These are phyloP conservation scores for Chaetoceros muelleri DNA, from an alignment of 108 stramenopile species.

Conservation along the genomic window DNA sequence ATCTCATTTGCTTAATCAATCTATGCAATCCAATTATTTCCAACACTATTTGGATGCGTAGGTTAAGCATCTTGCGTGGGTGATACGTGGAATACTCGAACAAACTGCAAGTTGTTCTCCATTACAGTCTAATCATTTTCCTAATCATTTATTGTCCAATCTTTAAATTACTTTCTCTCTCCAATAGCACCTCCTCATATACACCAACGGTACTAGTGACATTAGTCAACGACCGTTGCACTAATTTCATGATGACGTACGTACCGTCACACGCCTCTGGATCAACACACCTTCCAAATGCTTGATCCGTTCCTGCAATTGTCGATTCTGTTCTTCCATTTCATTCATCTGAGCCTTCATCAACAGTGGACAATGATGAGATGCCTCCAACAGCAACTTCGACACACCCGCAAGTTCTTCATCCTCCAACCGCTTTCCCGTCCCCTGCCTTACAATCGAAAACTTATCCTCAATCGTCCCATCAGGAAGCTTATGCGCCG, in stretches of 20 bases:
- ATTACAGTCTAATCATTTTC: too few relatives aligned
- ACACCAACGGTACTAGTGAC: too few relatives aligned
- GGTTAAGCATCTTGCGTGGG: too few relatives aligned
- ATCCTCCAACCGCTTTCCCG: slow-evolving; percentile 38
- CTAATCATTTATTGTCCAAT: too few relatives aligned
- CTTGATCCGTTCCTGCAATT: slow-evolving; percentile 30
- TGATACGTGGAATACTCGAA: too few relatives aligned
- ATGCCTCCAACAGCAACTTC: slow-evolving; percentile 32
- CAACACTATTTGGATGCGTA: too few relatives aligned
- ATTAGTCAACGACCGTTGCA: not conserved
- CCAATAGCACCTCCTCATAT: too few relatives aligned
- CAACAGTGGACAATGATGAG: slow-evolving; percentile 32
- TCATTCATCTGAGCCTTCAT: slow-evolving; percentile 36
- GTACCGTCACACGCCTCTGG: slow-evolving; percentile 32
- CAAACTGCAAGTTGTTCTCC: too few relatives aligned
- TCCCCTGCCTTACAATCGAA: slow-evolving; percentile 31
- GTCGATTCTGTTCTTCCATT: slow-evolving; percentile 33
- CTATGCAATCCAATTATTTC: too few relatives aligned
- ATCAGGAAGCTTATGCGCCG: slow-evolving; percentile 17
- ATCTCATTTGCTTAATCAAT: too few relatives aligned
- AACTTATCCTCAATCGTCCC: slow-evolving; percentile 39
- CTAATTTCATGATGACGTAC: not conserved
- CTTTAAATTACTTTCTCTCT: too few relatives aligned
- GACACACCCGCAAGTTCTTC: slow-evolving; percentile 45
- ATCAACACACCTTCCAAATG: slow-evolving; percentile 30